phyloP scores from a whole-genome alignment of 306 rosid genomes.

The Ormosia emarginata region DNA sequence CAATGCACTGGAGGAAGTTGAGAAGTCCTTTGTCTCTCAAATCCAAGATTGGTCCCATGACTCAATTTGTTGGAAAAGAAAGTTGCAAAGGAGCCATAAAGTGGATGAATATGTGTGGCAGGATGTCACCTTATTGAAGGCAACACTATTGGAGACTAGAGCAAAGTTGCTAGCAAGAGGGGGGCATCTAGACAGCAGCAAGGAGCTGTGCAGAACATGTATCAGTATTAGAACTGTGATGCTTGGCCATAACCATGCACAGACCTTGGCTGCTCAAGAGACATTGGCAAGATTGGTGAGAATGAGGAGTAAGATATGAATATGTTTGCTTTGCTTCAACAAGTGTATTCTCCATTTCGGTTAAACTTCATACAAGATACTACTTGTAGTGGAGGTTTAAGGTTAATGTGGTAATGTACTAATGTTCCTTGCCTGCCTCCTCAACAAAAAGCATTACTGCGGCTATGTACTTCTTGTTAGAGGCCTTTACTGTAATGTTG shows the following conservation, averaged over 20 bases:
- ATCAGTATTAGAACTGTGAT: slow-evolving; percentile 86
- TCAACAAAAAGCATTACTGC: background rate
- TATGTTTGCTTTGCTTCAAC: background rate
- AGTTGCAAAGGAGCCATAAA: slow-evolving; percentile 54
- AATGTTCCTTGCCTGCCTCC: background rate
- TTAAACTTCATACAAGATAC: slow-evolving; percentile 1
- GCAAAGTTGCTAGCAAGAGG: slow-evolving; percentile 78
- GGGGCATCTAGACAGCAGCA: slow-evolving; percentile 68
- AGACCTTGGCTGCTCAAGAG: slow-evolving; percentile 82
- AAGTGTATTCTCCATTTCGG: background rate
- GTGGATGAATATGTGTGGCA: slow-evolving; percentile 93
- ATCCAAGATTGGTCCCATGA: slow-evolving; percentile 81
- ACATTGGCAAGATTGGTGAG: slow-evolving; percentile 80
- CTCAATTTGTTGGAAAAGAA: slow-evolving; percentile 79
- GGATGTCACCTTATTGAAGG: slow-evolving; percentile 79
- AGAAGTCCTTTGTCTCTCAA: slow-evolving; percentile 82
- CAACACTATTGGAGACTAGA: slow-evolving; percentile 79
- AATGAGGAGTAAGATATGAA: slow-evolving; percentile 71
- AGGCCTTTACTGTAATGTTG: background rate
- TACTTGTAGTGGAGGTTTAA: background rate
- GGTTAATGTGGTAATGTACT: background rate
- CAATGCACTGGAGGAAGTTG: slow-evolving; percentile 82
- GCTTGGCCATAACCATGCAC: slow-evolving; percentile 83
- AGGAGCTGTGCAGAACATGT: slow-evolving; percentile 81
- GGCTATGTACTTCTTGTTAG: background rate